Evolutionary conservation across 164 flowering plant genomes (phyloP).

Genomic region (Paratinospora sagittata): DNA sequence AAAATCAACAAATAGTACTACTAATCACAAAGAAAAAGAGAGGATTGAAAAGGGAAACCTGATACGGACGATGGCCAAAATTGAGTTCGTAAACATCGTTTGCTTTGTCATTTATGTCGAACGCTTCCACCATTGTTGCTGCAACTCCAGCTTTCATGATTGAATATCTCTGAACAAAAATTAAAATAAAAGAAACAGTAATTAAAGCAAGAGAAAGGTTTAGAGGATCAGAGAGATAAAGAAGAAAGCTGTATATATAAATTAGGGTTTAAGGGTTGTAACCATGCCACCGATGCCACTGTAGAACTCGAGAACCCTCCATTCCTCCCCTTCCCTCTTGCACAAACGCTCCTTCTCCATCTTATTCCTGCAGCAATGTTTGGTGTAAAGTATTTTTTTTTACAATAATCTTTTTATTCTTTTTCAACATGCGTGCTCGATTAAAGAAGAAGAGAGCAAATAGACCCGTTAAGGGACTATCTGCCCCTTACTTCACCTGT

Average conservation of each 20-base stretch:
- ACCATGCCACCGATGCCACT: constrained; percentile 98
- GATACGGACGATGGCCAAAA: constrained; percentile 79
- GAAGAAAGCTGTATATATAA: constrained; percentile 4
- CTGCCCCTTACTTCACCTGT: no score
- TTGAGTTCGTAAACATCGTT: constrained; percentile 82
- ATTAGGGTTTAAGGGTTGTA: constrained; percentile 5
- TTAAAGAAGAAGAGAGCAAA: no score
- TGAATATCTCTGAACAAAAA: constrained; percentile 58
- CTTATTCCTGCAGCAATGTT: no score
- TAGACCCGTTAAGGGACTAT: no score
- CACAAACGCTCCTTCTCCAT: constrained; percentile 14
- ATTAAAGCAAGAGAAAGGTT: background rate
- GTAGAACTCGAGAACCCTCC: constrained; percentile 83
- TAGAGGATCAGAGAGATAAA: background rate
- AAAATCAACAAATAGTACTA: background rate
- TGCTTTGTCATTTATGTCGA: constrained; percentile 78
- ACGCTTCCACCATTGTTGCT: constrained; percentile 75
- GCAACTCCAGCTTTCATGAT: constrained; percentile 47
- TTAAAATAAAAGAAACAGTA: constrained; percentile 3
- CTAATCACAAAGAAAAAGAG: background rate
- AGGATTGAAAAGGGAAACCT: constrained; percentile 30
- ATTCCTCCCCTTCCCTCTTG: constrained; percentile 27
- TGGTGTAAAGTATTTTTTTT: no score
- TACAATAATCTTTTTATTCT: no score
- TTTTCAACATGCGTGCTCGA: no score